Evolutionary conservation across 1,284 basidiomycete species (phyloP), one percentile per base, ranked within the genome.

Genomic region (Amylostereum chailletii): DNA sequence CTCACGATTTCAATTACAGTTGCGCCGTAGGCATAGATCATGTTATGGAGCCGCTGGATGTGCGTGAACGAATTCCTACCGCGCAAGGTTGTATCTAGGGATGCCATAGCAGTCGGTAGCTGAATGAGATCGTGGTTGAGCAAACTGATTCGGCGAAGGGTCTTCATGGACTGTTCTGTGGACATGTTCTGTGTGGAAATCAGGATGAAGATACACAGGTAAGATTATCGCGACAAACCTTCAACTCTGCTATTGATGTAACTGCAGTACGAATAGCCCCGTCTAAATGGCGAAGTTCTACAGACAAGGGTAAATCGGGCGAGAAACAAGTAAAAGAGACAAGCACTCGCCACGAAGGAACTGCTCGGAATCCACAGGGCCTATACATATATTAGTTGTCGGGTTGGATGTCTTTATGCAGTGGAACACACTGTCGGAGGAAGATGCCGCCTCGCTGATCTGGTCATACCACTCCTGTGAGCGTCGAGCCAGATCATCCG

Each of bases 11-110:
- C 95, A 8, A 95, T 77, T 1, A 97, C 77, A 0, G 94, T 93
- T 1, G 92, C 89, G 0, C 91, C 90, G 64, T 99, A 99, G 0
- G 91, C 92, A 61, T 92, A 94, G 1, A 95, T 68, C 79, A 98
- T 90, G 50, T 80, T 84, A 60, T 96, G 92, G 37, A 98, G 70
- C 9, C 94, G 77, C 48, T 87, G 81, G 9, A 98, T 86, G 62
- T 98, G 93, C 26, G 86, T 78, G 65, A 98, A 98, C 46, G 87
- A 89, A 42, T 84, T 90, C 65, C 87, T 88, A 3, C 72, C 70
- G 33, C 84, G 73, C 55, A 92, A 78, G 57, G 80, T 82, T 1
- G 72, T 63, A 60, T 93, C 88, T 1, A 94, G 71, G 1, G 71
- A 65, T 1, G 74, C 71, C 41, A 94, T 68, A 1, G 72, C 69